Conservation (phyloP, 148 eudicot species). For the Chenopodium quinoa region DNA sequence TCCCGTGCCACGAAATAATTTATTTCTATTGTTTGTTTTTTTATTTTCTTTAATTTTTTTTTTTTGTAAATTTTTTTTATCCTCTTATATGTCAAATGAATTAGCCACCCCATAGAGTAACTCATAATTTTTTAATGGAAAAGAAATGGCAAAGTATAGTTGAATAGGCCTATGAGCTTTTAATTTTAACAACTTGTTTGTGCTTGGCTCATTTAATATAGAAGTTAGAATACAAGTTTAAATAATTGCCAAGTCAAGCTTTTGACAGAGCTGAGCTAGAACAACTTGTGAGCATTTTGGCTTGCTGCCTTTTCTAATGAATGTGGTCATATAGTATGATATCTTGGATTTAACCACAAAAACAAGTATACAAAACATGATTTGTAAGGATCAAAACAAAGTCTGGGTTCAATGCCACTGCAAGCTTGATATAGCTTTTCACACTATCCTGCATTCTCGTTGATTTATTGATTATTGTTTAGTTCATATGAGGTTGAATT, state of each 20-base stretch:
- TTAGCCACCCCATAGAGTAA: no score
- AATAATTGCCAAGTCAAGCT: not conserved
- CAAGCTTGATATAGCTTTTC: not conserved
- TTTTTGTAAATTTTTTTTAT: no score
- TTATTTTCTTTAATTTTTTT: no score
- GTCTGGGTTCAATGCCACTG: not conserved
- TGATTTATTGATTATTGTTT: constrained; percentile 2
- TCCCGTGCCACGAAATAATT: no score
- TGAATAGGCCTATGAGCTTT: not conserved
- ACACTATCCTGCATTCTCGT: not conserved
- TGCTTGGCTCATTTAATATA: not conserved
- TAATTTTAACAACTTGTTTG: not conserved
- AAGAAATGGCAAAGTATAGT: not conserved
- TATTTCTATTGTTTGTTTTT: no score
- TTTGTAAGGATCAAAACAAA: not conserved
- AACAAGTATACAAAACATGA: not conserved
- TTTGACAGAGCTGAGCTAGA: not conserved
- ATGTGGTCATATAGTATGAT: not conserved
- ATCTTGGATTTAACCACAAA: not conserved
- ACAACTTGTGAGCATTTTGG: not conserved
- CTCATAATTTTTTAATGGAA: not conserved
- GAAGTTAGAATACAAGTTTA: not conserved
- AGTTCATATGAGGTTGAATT: constrained; percentile 96
- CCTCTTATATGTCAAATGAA: not conserved
- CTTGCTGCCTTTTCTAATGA: not conserved